Evolutionary conservation across 2,329 filamentous ascomycete species (phyloP), one percentile per base, ranked within the genome.

Genomic region (Drechslerella coelobrocha): DNA sequence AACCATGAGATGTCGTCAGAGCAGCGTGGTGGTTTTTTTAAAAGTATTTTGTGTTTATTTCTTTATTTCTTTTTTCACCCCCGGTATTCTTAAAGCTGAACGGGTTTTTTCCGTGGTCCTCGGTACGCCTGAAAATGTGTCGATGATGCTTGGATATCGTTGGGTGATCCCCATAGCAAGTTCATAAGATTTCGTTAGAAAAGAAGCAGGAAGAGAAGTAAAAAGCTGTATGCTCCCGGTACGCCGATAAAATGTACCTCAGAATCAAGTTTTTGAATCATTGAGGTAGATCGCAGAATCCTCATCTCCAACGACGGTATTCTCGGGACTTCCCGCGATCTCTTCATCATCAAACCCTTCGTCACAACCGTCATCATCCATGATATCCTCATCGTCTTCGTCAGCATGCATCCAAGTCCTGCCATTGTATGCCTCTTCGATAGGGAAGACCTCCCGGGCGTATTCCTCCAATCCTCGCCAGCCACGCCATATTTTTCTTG

Each of bases 361-460:
- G 24, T 61, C 63, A 17, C 48, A 6, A 6, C 17, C 43, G 23
- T 48, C 43, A 8, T 26, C 65, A 19, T 68, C 62, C 62, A 73
- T 68, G 53, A 68, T 73, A 34, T 73, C 77, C 23, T 76, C 77
- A n/a, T 77, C 81, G 14, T 81, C 82, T 39, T 82, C 83, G 9
- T 83, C 83, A 2, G 84, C 83, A 45, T 84, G 77, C 93, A 97
- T 97, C 94, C 94, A 99, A 14, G 89, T 91, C 77, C 94, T 81
- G 3, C 93, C 93, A 78, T 97, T 97, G 29, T 92, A 91, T 75
- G 92, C 89, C 80, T 99, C 94, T 79, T 99, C 94, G 10, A 97
- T 84, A 0, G 91, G 91, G 76, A 97, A 97, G 26, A 95, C 92
- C 78, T 97, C 94, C 52, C 90, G 84, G 0, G 93, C 93, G 78